Conservation (phyloP, 352 stramenopile genomes). For the Chrysophaeum taylorii region DNA sequence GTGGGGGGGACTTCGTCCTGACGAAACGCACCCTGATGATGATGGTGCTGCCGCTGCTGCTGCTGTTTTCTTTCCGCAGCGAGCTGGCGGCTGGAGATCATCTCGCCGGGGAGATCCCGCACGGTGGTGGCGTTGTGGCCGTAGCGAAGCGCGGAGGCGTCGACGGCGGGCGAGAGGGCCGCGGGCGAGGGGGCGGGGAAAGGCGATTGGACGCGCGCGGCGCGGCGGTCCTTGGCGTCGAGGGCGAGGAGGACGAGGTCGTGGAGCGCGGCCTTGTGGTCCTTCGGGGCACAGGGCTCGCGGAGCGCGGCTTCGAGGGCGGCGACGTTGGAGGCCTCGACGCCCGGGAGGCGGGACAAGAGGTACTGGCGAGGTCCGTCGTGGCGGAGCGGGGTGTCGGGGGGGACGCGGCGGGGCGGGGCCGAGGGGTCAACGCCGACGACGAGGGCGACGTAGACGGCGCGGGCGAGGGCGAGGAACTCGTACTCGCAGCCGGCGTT, state of each 20-base stretch:
- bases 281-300: background rate
- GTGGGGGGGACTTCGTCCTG: background rate
- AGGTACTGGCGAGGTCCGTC: background rate
- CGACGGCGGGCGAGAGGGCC: background rate
- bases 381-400: background rate
- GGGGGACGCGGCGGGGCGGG: background rate
- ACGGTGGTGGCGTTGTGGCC: background rate
- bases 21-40: background rate
- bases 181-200: background rate
- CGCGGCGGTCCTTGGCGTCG: background rate
- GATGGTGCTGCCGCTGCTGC: background rate
- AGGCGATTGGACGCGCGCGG: background rate
- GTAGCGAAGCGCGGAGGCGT: background rate
- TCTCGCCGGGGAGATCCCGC: background rate
- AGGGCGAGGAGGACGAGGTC: background rate
- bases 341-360: background rate
- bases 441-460: background rate
- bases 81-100: background rate
- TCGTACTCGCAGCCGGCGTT: slow-evolving; percentile 7
- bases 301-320: background rate
- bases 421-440: background rate
- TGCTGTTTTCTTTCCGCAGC: too few species aligned
- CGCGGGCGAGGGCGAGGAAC: background rate
- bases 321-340: background rate
- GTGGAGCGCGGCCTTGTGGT: slow-evolving; percentile 7